phyloP scores from a whole-genome alignment of 805 yeast species.

The Monosporozyma servazzii region DNA sequence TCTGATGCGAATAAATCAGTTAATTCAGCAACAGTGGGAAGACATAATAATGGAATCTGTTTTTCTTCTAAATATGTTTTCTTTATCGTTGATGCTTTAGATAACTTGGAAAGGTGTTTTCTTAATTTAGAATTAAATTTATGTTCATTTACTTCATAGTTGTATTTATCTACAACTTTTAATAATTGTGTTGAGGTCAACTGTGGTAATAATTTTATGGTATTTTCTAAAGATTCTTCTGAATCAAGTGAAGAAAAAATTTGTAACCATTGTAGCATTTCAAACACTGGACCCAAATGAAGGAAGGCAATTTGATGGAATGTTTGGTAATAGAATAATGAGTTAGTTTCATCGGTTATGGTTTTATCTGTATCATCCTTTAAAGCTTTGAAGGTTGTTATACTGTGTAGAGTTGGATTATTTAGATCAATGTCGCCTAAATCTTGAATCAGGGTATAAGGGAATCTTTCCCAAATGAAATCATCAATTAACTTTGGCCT shows the following conservation, averaged over 20 bases:
- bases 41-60: constrained; percentile 42
- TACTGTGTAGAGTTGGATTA: constrained; percentile 18
- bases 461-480: constrained; percentile 32
- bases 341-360: constrained; percentile 27
- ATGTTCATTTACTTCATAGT: constrained; percentile 74
- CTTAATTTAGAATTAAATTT: constrained; percentile 49
- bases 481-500: constrained; percentile 31
- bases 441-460: constrained; percentile 30
- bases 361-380: constrained; percentile 5
- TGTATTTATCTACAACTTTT: constrained; percentile 63
- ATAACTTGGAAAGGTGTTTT: constrained; percentile 22
- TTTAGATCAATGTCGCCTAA: constrained; percentile 21
- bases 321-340: constrained; percentile 54
- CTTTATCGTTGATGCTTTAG: constrained; percentile 11
- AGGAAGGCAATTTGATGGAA: constrained; percentile 54
- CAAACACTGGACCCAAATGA: constrained; percentile 65
- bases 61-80: constrained; percentile 41
- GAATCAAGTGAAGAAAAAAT: constrained; percentile 64
- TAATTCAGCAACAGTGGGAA: constrained; percentile 70
- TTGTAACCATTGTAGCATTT: constrained; percentile 84
- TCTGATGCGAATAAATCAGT: constrained; percentile 62
- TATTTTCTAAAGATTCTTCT: constrained; percentile 51
- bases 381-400: constrained; percentile 20
- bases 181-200: constrained; percentile 64
- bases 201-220: constrained; percentile 43